Evolutionary conservation across 2,329 filamentous ascomycete genomes (phyloP), one percentile per base, ranked within the genome.

Genomic region (Lasiodiplodia citricola): DNA sequence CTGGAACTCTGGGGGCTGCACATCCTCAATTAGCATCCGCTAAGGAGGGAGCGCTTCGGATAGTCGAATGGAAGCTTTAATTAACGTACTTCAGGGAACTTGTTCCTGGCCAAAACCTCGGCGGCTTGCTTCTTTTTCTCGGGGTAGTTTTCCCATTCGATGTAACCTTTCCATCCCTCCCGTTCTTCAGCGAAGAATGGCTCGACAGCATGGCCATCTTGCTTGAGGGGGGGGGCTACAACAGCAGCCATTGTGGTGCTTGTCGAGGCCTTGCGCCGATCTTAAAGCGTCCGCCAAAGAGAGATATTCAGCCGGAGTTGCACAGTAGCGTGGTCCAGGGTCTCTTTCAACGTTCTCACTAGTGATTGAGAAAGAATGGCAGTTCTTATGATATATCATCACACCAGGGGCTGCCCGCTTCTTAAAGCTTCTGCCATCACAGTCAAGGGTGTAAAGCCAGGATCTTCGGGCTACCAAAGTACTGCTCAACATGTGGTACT

Each of bases 141-240:
- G 0, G 90, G 90, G 66, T 91, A 90, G 14, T 87, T 84, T 74
- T 91, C 90, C 90, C 89, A 91, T 73, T 91, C 90, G 6, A 92
- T 83, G 70, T 91, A 92, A 8, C 84, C 83, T 69, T 80, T 80
- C 83, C 84, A 86, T 8, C 83, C 83, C 31, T 80, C 75, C 8
- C 76, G 74, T 70, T 86, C 84, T 58, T 83, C 79, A 1, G 77
- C 73, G 62, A 85, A 85, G 64, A 47, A 67, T 13, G 64, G 64
- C 28, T 25, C 31, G 14, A n/a, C 52, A 4, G 1, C 7, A 13
- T 31, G 14, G 13, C 52, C 4, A 56, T 35, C 18, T 18, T 44
- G 16, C 16, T 14, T 14, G 41, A 10, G 18, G 3, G 14, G 41
- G 1, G 18, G 8, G n/a, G 41, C 41, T 44, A 35, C 54, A 11